These are phyloP conservation scores for Colletotrichum tanaceti DNA, from an alignment of 2,329 filamentous ascomycete genomes.

Conservation along the genomic window DNA sequence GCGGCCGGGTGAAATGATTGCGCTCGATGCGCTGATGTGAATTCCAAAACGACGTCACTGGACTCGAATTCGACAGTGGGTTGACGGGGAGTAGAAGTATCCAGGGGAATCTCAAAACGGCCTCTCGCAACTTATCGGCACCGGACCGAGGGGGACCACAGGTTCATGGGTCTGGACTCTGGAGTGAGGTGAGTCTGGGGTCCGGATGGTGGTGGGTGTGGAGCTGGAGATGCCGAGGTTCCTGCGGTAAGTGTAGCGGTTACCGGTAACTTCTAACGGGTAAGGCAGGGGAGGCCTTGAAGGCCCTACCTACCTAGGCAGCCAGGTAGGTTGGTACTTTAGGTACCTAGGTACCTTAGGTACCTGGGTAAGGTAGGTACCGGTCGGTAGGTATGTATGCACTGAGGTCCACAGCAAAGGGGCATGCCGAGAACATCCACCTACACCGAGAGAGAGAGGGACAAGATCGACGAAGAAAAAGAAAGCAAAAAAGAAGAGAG, in stretches of 20 bases:
- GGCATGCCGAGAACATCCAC: not conserved
- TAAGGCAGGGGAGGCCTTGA: too few species aligned
- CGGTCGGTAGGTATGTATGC: too few species aligned
- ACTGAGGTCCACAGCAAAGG: not conserved
- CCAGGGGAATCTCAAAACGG: not conserved
- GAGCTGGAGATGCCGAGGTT: conserved; percentile 37
- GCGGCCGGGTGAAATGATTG: not conserved
- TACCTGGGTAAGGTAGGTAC: too few species aligned
- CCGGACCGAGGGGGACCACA: conserved; percentile 1
- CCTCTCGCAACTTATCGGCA: conserved; percentile 3
- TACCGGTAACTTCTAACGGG: conserved; percentile 13
- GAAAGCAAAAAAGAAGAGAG: too few species aligned
- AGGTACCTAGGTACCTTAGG: too few species aligned
- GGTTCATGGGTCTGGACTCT: not conserved
- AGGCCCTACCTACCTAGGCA: too few species aligned
- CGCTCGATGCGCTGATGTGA: not conserved
- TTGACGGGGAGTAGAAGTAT: not conserved
- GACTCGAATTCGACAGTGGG: not conserved
- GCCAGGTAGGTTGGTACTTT: too few species aligned
- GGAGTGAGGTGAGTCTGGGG: conserved; percentile 5
- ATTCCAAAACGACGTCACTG: not conserved
- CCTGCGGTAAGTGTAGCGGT: conserved; percentile 23
- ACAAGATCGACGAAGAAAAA: too few species aligned
- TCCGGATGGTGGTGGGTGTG: conserved; percentile 12
- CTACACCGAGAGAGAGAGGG: too few species aligned